A percentile compares a stretch with the other conserved stretches of the same genome.
Conservation (phyloP, 371 early-diverging fungal species). For the Mortierella sp. region DNA sequence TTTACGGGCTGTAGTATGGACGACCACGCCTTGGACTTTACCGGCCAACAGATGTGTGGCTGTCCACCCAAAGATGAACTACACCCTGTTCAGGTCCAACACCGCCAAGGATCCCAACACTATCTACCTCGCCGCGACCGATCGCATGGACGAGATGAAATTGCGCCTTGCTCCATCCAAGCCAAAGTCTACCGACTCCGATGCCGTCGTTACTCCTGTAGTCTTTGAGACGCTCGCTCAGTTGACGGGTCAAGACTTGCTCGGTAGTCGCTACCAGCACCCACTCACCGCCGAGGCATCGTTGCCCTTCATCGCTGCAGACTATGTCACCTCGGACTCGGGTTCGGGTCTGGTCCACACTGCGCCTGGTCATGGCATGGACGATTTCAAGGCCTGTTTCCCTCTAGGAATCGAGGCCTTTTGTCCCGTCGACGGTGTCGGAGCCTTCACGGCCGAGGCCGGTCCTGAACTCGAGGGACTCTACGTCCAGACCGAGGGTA, state of each 20-base stretch:
- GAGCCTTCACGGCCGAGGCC: constrained; percentile 80
- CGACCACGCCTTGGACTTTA: constrained; percentile 97
- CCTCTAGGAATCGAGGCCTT: constrained; percentile 65
- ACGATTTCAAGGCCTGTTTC: constrained; percentile 87
- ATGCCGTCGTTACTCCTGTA: background rate
- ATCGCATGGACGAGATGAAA: constrained; percentile 56
- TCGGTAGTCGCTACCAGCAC: constrained; percentile 75
- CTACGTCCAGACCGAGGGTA: constrained; percentile 74
- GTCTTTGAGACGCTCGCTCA: constrained; percentile 10
- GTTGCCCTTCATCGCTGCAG: constrained; percentile 70
- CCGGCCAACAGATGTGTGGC: constrained; percentile 88
- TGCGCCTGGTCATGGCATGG: constrained; percentile 95
- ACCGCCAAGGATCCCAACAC: constrained; percentile 16
- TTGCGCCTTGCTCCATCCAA: constrained; percentile 4
- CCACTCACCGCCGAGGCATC: constrained; percentile 63
- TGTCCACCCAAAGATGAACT: constrained; percentile 79
- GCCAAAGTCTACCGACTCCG: background rate
- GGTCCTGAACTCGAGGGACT: constrained; percentile 72
- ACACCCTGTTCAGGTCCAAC: constrained; percentile 64
- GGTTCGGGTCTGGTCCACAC: constrained; percentile 90
- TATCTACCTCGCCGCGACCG: constrained; percentile 62
- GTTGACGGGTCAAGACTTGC: constrained; percentile 61
- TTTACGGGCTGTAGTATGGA: constrained; percentile 84
- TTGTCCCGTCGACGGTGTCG: constrained; percentile 81
- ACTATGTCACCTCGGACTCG: constrained; percentile 82